Base-by-base conservation (phyloP, 179 eudicot genomes). In the Kewa caespitosa region DNA sequence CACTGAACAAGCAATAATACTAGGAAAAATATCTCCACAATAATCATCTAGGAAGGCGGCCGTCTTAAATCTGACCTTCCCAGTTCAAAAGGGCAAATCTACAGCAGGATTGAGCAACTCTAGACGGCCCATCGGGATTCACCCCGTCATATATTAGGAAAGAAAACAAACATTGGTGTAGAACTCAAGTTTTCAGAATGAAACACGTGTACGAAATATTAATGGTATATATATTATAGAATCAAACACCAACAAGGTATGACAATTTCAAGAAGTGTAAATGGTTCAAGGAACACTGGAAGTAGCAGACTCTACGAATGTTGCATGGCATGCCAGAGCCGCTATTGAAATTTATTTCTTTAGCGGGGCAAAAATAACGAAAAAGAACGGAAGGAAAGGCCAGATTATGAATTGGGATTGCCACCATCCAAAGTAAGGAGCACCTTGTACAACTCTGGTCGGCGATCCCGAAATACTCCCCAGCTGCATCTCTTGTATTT, bases 401-500 rank as follows among this genome's bases (percentile, higher is more conserved):
- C n/a, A 72, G 70, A 70, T 91, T 79, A 91, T n/a, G 67, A 69
- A 50, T 77, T 69, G 64, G 82, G 70, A 76, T 85, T 88, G 87
- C 90, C 81, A 72, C 99, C 98, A 87, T 95, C 97, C 74, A 89
- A 71, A 18, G 99, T 87, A 41, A 95, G 90, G 80, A 95, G 95
- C 80, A 91, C 95, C 91, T 90, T 93, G 88, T 95, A 95, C 74
- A 95, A 81, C 74, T 93, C 98, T 38, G 99, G 98, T 34, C 97
- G 91, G 31, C 99, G 90, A 81, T 93, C 99, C 37, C 97, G 92
- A 66, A 93, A 95, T 31, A 95, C 81, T 48, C 98, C 99, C 98
- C 97, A 95, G 82, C 98, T 86, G 70, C 86, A 81, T 76, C 98
- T 85, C 86, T 95, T 87, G 82, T 81, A 80, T 75, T 93, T 95